Conservation (phyloP, 2,329 filamentous ascomycete species). For the Paramyrothecium sp. region DNA sequence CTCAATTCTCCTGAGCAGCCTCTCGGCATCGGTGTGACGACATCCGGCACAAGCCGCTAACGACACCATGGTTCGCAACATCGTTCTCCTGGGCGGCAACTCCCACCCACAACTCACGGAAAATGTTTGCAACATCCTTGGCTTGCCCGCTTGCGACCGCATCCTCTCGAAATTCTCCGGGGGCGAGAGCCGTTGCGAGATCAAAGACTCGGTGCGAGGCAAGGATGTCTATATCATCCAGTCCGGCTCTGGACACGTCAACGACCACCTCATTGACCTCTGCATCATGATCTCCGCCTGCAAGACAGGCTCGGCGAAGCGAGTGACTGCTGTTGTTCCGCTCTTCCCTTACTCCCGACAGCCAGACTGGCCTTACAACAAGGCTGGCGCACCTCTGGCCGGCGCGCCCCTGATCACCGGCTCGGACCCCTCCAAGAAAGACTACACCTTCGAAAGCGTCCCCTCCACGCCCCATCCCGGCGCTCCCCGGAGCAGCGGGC, state of each 20-base stretch:
- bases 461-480: constrained; percentile 81
- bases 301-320: constrained; percentile 87
- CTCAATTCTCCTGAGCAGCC: neutral
- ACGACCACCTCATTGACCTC: constrained; percentile 94
- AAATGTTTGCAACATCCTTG: constrained; percentile 83
- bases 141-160: constrained; percentile 80
- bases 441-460: constrained; percentile 88
- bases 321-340: constrained; percentile 90
- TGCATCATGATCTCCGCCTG: constrained; percentile 99
- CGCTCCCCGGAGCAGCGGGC: constrained; percentile 62
- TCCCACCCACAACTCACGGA: constrained; percentile 88
- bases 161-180: constrained; percentile 90
- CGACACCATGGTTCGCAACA: constrained; percentile 81
- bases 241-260: constrained; percentile 87
- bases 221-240: constrained; percentile 99
- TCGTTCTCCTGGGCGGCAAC: constrained; percentile 89
- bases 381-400: constrained; percentile 86
- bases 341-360: constrained; percentile 97
- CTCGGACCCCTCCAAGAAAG: constrained; percentile 45
- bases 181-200: constrained; percentile 92
- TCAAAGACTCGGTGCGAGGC: constrained; percentile 91
- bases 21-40: constrained; percentile 4
- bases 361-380: constrained; percentile 96
- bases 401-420: constrained; percentile 46
- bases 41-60: constrained; percentile 11